Evolutionary conservation across 768 basidiomycete species (phyloP), one percentile per base, ranked within the genome.

Genomic region (Kwoniella bestiolae): DNA sequence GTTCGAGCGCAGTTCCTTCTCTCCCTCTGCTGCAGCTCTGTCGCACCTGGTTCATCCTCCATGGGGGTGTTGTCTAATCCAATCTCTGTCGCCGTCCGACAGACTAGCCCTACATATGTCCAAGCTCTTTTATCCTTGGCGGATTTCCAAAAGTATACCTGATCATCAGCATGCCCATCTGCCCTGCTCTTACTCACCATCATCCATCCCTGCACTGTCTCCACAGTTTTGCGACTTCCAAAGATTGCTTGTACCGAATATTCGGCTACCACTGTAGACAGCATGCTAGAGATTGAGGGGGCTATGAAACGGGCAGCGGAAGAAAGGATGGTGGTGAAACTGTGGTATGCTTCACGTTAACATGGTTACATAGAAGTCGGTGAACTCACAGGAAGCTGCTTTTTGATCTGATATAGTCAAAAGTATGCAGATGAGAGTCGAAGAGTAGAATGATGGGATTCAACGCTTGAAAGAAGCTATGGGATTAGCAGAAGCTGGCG

Each of bases 391-490:
- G 85, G 79, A 94, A 88, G 1, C 89, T 88, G 63, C 88, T 92
- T 68, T 86, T 87, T 23, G 85, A 83, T 73, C 92, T 89, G 73
- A 93, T 87, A 77, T 92, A 93, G 47, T 84, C 77, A 61, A 88
- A 86, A 0, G 92, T 88, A 79, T 94, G 92, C 46, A 94, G 82
- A n/a, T 86, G 83, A 38, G 92, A 90, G 82, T 94, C 92, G 77
- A 94, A 92, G 32, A 94, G 84, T 77, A 90, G 91, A 82, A 93
- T 88, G 80, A 93, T 92, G 12, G 92, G 91, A 78, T 94, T 94
- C 57, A 94, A 85, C 65, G 91, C 90, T 60, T 90, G 77, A 82
- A 90, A 92, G 77, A 93, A 85, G 68, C 69, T 70, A 21, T 3
- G 16, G 11, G 25, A n/a, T 50, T n/a, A 53, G 53, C 41, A n/a